Percentiles rank a stretch among this genome's conserved stretches.
Conservation (phyloP, 1,139 yeast species). For the Debaryomycetaceae sp. region DNA sequence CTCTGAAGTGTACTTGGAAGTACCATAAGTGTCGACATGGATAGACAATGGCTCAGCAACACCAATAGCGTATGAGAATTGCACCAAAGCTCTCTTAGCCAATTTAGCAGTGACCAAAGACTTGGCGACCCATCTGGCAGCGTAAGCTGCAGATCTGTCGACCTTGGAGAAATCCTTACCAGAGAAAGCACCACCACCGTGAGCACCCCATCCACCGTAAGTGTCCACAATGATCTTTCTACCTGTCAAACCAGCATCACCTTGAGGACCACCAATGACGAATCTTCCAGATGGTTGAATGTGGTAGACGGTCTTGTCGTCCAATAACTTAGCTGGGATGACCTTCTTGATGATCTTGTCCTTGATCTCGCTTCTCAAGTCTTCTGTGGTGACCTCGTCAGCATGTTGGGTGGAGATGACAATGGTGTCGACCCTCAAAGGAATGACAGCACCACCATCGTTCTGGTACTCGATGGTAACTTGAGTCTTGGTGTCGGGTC, state of each 20-base stretch:
- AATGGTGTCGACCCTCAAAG: constrained; percentile 94
- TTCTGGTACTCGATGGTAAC: constrained; percentile 95
- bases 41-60: constrained; percentile 99
- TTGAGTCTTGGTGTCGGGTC: constrained; percentile 99
- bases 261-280: constrained; percentile 99
- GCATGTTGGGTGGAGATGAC: constrained; percentile 98
- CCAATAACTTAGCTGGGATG: constrained; percentile 85
- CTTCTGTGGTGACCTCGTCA: constrained; percentile 90
- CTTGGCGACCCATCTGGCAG: constrained; percentile 99
- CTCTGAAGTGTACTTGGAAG: constrained; percentile 82
- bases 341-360: constrained; percentile 86
- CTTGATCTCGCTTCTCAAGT: constrained; percentile 73
- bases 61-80: constrained; percentile 99
- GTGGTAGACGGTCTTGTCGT: constrained; percentile 94
- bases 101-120: constrained; percentile 92
- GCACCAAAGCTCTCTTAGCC: constrained; percentile 96
- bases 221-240: constrained; percentile 99
- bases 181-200: constrained; percentile 99
- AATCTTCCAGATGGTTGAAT: constrained; percentile 99
- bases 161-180: constrained; percentile 99
- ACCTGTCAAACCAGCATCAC: constrained; percentile 99
- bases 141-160: constrained; percentile 99
- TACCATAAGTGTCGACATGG: constrained; percentile 97
- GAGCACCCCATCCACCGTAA: constrained; percentile 99
- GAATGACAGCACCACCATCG: constrained; percentile 93